These are phyloP conservation scores for Gyromitra esculenta DNA, from an alignment of 2,329 filamentous ascomycete species.

Conservation along the genomic window DNA sequence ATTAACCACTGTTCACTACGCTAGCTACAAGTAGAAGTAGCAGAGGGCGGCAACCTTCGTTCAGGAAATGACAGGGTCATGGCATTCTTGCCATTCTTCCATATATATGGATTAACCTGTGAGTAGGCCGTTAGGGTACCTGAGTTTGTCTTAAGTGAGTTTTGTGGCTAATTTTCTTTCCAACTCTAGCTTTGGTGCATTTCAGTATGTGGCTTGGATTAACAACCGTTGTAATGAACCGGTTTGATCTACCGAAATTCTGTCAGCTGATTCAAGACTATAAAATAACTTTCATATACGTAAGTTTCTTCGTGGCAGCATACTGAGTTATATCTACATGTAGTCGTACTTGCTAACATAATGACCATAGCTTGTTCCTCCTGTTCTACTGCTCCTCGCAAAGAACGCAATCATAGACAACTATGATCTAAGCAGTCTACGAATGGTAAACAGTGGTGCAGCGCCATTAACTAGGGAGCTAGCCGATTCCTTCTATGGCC, in stretches of 20 bases:
- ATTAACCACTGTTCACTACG: constrained; percentile 3
- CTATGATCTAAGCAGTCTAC: constrained; percentile 80
- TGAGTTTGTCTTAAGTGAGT: neutral
- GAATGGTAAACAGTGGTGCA: constrained; percentile 87
- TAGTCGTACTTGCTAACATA: constrained; percentile 9
- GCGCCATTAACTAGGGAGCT: constrained; percentile 85
- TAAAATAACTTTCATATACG: constrained; percentile 77
- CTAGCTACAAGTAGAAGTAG: constrained; percentile 56
- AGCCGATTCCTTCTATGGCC: constrained; percentile 76
- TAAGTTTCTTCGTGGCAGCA: neutral
- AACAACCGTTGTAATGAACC: constrained; percentile 75
- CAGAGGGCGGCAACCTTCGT: constrained; percentile 68
- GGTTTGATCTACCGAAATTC: constrained; percentile 83
- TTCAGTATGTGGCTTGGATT: constrained; percentile 73
- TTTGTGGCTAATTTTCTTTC: constrained; percentile 1
- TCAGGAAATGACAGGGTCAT: constrained; percentile 76
- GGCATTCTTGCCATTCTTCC: constrained; percentile 87
- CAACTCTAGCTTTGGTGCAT: constrained; percentile 67
- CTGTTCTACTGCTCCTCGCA: constrained; percentile 79
- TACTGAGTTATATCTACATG: neutral
- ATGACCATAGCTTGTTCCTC: constrained; percentile 72
- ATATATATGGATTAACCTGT: constrained; percentile 73
- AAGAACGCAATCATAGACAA: constrained; percentile 81
- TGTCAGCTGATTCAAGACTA: constrained; percentile 80
- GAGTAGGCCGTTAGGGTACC: constrained; percentile 17